A percentile compares a stretch with the other conserved stretches of the same genome.
These are phyloP conservation scores for Malassezia nana DNA, from an alignment of 1,284 basidiomycete species.

Conservation along the genomic window DNA sequence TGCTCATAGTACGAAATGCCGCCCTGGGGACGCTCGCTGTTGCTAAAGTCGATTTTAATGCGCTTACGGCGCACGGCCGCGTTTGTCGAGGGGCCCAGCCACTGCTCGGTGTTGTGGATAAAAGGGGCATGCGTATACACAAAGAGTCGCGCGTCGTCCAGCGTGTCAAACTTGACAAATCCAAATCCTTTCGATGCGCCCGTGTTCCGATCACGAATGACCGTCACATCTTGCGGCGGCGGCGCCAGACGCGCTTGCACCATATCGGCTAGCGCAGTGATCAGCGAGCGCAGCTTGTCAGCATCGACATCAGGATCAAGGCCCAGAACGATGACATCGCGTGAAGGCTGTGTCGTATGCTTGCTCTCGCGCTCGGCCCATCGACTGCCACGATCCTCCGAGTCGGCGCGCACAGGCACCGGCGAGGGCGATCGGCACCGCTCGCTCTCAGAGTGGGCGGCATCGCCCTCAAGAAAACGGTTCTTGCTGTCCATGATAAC, in stretches of 20 bases:
- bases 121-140: slow-evolving; percentile 16
- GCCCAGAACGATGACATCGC: slow-evolving; percentile 18
- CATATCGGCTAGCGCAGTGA: slow-evolving; percentile 14
- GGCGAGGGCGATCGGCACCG: slow-evolving; percentile 9
- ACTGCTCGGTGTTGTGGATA: slow-evolving; percentile 14
- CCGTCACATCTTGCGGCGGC: slow-evolving; percentile 17
- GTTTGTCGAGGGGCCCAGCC: slow-evolving; percentile 11
- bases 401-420: not conserved
- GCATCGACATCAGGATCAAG: slow-evolving; percentile 16
- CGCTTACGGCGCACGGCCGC: slow-evolving; percentile 11
- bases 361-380: slow-evolving; percentile 9
- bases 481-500: not conserved
- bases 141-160: slow-evolving; percentile 18
- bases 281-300: slow-evolving; percentile 14
- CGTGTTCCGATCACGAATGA: slow-evolving; percentile 17
- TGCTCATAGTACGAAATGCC: slow-evolving; percentile 20
- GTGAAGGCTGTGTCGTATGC: slow-evolving; percentile 12
- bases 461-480: not conserved
- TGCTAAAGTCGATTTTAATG: slow-evolving; percentile 19
- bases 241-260: slow-evolving; percentile 14
- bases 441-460: not conserved
- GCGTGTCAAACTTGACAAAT: slow-evolving; percentile 19
- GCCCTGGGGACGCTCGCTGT: slow-evolving; percentile 18
- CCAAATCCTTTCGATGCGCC: slow-evolving; percentile 17
- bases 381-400: not conserved